Evolutionary conservation across 495 filamentous ascomycete species (phyloP).

Genomic region (Tricharina praecox): DNA sequence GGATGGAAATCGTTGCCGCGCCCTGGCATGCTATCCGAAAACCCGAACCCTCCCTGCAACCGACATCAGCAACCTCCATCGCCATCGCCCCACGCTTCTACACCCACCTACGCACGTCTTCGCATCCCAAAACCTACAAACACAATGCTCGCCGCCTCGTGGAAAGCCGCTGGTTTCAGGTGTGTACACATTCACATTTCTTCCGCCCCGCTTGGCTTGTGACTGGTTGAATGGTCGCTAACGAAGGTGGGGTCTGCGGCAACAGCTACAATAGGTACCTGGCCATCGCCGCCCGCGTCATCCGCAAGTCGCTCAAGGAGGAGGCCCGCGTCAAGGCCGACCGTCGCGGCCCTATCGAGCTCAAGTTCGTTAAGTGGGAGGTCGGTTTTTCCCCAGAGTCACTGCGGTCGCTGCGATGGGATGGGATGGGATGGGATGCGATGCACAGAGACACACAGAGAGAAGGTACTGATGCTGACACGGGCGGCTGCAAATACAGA

Average conservation of each 20-base stretch:
- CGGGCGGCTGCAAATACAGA: constrained; percentile 36
- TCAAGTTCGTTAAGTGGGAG: constrained; percentile 92
- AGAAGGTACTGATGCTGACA: not conserved
- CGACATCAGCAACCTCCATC: not conserved
- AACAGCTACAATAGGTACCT: constrained; percentile 76
- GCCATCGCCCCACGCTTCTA: constrained; percentile 7
- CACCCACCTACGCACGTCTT: constrained; percentile 23
- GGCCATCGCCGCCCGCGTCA: constrained; percentile 55
- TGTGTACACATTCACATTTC: constrained; percentile 34
- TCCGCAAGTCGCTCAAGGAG: constrained; percentile 89
- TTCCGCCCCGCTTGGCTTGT: not conserved
- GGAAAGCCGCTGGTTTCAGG: constrained; percentile 96
- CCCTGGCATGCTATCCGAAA: not conserved
- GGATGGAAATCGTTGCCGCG: no score
- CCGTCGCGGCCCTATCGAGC: constrained; percentile 73
- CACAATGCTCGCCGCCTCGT: constrained; percentile 95
- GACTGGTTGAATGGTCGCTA: no score
- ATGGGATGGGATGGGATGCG: no score
- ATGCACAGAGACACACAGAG: no score
- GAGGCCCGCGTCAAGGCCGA: constrained; percentile 70
- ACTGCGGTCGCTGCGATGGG: no score
- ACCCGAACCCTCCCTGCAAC: not conserved
- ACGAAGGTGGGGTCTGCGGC: constrained; percentile 14
- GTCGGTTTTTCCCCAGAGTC: constrained; percentile 40
- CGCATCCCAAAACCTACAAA: no score